Evolutionary conservation across 345 rosid species (phyloP), one percentile per base, ranked within the genome.

Genomic region (Gossypium ekmanianum): DNA sequence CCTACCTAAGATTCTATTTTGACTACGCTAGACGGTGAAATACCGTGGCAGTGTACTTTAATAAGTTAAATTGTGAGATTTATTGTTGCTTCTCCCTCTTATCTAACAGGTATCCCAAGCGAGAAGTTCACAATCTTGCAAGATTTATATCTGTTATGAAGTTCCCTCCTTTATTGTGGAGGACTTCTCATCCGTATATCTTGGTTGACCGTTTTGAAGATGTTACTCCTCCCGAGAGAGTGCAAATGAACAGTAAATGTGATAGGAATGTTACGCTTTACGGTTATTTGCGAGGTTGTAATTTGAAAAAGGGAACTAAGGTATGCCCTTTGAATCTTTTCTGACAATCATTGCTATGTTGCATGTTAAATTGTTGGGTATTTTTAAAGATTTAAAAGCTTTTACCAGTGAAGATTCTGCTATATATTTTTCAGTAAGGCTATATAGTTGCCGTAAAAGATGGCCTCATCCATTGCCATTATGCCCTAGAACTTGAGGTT

Each of bases 251-350:
- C 87, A 83, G 78, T 56, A 95, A 93, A 84, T 93, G 98, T 74
- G 96, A 93, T 80, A 87, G 99, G 77, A 89, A 91, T 80, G 75
- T 95, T 80, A 91, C 96, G 3, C 76, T 91, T 68, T 95, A 87
- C 81, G 99, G 99, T 72, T 95, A 93, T 84, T 74, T 95, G 81
- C 91, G 98, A 61, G 99, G 99, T 72, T 95, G 97, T 83, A 95
- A 95, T 82, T 79, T 95, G 87, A 95, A 88, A 81, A 90, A 81
- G 78, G 97, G 93, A 76, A 87, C 85, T 62, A 95, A 91, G 98
- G 99, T 95, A 79, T 74, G 74, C 1, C 16, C 64, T 56, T 34
- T 62, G 44, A 74, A 78, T 73, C 24, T 63, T 76, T 58, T 2
- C 3, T 64, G 3, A 59, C 61, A 51, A 29, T 51, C 16, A 43